Percentiles rank a stretch among this genome's conserved stretches.
These are phyloP conservation scores for Marasmius tenuissimus DNA, from an alignment of 1,284 basidiomycete species.

Conservation along the genomic window DNA sequence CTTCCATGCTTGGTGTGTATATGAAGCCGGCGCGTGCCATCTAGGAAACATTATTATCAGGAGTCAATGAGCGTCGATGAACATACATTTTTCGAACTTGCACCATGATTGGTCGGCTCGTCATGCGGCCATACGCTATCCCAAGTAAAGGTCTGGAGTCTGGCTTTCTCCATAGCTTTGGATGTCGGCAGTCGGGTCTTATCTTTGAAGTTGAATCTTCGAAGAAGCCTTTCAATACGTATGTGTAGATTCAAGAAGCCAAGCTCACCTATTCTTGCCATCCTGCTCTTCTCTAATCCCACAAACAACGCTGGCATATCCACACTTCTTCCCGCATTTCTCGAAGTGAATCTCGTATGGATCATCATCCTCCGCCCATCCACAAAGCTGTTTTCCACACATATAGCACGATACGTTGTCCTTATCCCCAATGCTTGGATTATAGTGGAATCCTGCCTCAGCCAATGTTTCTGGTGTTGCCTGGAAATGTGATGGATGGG, in stretches of 20 bases:
- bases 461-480: slow-evolving; percentile 74
- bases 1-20: slow-evolving; percentile 60
- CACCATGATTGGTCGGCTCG: slow-evolving; percentile 58
- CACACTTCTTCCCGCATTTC: slow-evolving; percentile 62
- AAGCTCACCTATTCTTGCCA: slow-evolving; percentile 51
- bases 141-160: slow-evolving; percentile 63
- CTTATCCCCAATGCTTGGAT: slow-evolving; percentile 56
- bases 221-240: slow-evolving; percentile 4
- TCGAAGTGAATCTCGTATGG: slow-evolving; percentile 76
- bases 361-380: slow-evolving; percentile 81
- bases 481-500: slow-evolving; percentile 56
- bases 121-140: slow-evolving; percentile 76
- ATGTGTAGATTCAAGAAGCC: not conserved
- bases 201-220: slow-evolving; percentile 56
- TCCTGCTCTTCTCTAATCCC: slow-evolving; percentile 58
- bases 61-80: too few species aligned
- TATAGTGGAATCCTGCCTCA: slow-evolving; percentile 82
- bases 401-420: slow-evolving; percentile 77
- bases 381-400: slow-evolving; percentile 74
- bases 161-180: slow-evolving; percentile 65
- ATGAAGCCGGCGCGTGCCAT: slow-evolving; percentile 85
- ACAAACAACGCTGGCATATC: slow-evolving; percentile 79
- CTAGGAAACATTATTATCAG: slow-evolving; percentile 34
- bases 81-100: slow-evolving; percentile 65
- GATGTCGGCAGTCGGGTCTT: slow-evolving; percentile 63